Evolutionary conservation across 441 rosid species (phyloP).

Genomic region (Adansonia gregorii): DNA sequence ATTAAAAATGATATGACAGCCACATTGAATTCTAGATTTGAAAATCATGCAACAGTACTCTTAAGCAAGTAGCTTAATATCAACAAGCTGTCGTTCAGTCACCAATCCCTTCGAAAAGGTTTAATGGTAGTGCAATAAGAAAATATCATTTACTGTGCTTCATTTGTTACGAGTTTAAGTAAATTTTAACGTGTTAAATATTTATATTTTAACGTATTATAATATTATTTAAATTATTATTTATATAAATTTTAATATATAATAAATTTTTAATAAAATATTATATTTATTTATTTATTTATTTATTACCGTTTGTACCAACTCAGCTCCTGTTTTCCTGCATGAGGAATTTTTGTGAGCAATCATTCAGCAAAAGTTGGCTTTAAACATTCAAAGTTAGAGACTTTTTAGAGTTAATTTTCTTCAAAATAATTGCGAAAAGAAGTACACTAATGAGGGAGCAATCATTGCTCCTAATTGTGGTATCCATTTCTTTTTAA

Average conservation of each 20-base stretch:
- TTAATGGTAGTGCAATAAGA: background rate
- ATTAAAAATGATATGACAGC: background rate
- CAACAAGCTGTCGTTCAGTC: background rate
- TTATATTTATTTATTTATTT: too few species aligned
- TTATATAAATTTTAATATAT: too few species aligned
- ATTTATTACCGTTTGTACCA: too few species aligned
- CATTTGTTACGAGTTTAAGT: background rate
- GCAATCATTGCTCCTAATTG: background rate
- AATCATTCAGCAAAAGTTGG: background rate
- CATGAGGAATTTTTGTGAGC: background rate
- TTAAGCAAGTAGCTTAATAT: background rate
- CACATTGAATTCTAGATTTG: background rate
- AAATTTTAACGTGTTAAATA: too few species aligned
- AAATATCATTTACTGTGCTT: background rate
- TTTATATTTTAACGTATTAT: background rate
- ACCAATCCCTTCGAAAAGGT: background rate
- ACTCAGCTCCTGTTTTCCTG: too few species aligned
- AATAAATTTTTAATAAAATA: too few species aligned
- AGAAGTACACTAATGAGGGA: background rate
- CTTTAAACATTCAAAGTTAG: background rate
- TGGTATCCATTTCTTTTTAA: background rate
- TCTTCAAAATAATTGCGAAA: background rate
- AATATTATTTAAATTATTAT: too few species aligned
- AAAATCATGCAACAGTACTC: background rate
- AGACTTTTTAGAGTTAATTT: background rate